Evolutionary conservation across 2,329 filamentous ascomycete species (phyloP).

Genomic region (Aspergillus brasiliensis): DNA sequence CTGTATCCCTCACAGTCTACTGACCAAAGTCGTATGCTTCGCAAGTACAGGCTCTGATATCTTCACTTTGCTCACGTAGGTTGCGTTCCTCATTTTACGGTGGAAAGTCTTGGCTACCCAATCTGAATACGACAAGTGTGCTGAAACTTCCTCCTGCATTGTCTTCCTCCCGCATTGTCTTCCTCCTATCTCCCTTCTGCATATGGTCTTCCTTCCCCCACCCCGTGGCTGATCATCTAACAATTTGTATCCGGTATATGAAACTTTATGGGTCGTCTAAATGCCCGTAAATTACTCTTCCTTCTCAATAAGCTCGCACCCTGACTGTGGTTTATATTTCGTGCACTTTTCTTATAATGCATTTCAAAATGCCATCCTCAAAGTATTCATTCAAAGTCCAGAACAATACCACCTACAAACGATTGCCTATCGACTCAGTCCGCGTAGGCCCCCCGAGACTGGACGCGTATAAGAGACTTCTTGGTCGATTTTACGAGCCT

Average conservation of each 20-base stretch:
- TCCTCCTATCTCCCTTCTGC: not conserved
- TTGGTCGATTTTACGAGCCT: constrained; percentile 44
- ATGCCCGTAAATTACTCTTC: not conserved
- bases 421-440: constrained; percentile 3
- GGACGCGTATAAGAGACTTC: constrained; percentile 15
- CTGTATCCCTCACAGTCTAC: not conserved
- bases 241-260: not conserved
- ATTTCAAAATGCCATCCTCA: not conserved
- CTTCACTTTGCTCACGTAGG: not conserved
- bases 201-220: not conserved
- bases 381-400: not conserved
- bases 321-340: not conserved
- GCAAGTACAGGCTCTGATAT: not conserved
- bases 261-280: not conserved
- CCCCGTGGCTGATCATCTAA: not conserved
- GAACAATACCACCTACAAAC: constrained; percentile 1
- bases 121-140: not conserved
- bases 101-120: constrained; percentile 1
- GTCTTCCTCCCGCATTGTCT: not conserved
- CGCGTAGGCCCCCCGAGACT: constrained; percentile 11
- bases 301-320: not conserved
- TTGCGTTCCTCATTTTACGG: not conserved
- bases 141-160: not conserved
- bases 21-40: constrained; percentile 4
- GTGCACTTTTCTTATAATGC: not conserved